Evolutionary conservation across 2,329 filamentous ascomycete species (phyloP).

Genomic region (Xylaria sp.): DNA sequence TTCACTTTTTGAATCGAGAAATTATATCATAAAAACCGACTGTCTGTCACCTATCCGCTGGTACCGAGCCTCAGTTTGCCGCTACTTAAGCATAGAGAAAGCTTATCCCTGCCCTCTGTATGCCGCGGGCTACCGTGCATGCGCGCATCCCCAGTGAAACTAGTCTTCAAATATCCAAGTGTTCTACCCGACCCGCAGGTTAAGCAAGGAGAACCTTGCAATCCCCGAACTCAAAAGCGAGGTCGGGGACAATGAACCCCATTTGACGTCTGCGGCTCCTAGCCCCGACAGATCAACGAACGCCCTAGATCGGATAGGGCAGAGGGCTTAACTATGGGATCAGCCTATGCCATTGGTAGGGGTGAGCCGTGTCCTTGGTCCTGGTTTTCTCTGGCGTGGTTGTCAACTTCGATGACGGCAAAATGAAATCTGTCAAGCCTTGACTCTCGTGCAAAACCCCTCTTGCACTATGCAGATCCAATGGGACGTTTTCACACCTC

Average conservation of each 20-base stretch:
- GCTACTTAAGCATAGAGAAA: conserved; percentile 3
- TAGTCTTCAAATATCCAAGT: background rate
- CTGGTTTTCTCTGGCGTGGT: conserved; percentile 7
- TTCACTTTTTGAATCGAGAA: background rate
- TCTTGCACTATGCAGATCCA: background rate
- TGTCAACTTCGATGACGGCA: conserved; percentile 17
- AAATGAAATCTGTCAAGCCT: conserved; percentile 13
- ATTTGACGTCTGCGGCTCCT: conserved; percentile 14
- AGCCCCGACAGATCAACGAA: background rate
- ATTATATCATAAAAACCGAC: background rate
- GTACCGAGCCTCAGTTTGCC: background rate
- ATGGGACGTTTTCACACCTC: background rate
- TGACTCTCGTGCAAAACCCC: background rate
- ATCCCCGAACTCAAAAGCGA: conserved; percentile 9
- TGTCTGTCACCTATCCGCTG: background rate
- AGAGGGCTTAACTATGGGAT: conserved; percentile 5
- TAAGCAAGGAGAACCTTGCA: background rate
- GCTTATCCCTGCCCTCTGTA: background rate
- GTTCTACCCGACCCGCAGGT: background rate
- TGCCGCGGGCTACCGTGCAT: background rate
- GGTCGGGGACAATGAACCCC: conserved; percentile 11
- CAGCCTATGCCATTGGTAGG: background rate
- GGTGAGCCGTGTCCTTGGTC: conserved; percentile 21
- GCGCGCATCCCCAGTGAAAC: background rate
- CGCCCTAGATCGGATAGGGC: background rate